phyloP scores from a whole-genome alignment of 257 asterid species.

The Plantago major region DNA sequence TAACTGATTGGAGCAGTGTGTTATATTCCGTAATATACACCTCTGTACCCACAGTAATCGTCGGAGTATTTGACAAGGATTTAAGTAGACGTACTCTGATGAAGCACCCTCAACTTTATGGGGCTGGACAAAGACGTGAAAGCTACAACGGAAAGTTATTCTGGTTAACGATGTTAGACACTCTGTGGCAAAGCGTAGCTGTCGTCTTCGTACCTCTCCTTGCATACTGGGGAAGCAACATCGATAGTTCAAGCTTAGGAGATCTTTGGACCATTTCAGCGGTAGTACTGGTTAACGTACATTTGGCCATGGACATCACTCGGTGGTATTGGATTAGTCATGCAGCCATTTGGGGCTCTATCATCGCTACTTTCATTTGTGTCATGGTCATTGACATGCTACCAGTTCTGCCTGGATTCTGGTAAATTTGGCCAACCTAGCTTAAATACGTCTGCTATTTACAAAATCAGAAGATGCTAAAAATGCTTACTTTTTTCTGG shows the following conservation, averaged over 20 bases:
- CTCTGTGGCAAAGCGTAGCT: conserved; percentile 86
- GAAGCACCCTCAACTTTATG: conserved; percentile 80
- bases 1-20: conserved; percentile 97
- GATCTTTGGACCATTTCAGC: conserved; percentile 91
- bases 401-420: conserved; percentile 73
- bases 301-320: conserved; percentile 86
- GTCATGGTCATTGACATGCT: conserved; percentile 65
- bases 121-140: conserved; percentile 81
- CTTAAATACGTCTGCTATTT: neutral
- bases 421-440: conserved; percentile 38
- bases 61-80: conserved; percentile 89
- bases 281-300: conserved; percentile 76
- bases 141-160: conserved; percentile 68
- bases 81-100: conserved; percentile 66
- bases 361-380: conserved; percentile 70
- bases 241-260: conserved; percentile 81
- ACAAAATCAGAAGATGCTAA: neutral
- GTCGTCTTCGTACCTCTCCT: conserved; percentile 63
- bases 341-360: conserved; percentile 87
- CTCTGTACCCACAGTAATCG: conserved; percentile 71
- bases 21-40: conserved; percentile 85
- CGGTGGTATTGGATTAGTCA: conserved; percentile 91
- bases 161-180: conserved; percentile 79
- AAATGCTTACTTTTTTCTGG: neutral
- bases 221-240: conserved; percentile 65